phyloP scores from a whole-genome alignment of 2,329 filamentous ascomycete genomes.

The Kalaharituber pfeilii region DNA sequence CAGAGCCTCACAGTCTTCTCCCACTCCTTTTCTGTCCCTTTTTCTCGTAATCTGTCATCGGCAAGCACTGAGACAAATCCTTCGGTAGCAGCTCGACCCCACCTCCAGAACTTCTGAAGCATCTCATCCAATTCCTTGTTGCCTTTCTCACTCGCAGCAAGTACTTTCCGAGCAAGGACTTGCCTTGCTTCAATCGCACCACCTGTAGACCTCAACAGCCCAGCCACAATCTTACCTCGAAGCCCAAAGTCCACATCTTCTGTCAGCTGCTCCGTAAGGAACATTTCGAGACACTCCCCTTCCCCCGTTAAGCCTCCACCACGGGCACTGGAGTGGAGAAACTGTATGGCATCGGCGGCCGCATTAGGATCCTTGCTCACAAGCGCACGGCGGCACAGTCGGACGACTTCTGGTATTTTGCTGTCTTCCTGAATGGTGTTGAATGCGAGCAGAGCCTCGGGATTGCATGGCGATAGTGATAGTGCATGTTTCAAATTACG shows the following conservation, averaged over 20 bases:
- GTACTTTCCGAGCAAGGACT: background rate
- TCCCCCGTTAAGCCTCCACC: background rate
- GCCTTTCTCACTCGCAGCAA: constrained; percentile 9
- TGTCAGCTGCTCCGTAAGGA: background rate
- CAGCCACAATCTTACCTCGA: constrained; percentile 16
- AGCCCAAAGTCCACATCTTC: background rate
- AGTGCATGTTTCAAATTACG: constrained; percentile 22
- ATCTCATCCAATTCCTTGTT: constrained; percentile 8
- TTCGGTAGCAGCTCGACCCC: constrained; percentile 19
- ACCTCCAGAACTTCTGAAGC: constrained; percentile 8
- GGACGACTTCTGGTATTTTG: constrained; percentile 8
- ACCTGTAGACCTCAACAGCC: constrained; percentile 15
- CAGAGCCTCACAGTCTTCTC: constrained; percentile 14
- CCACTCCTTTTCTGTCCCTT: background rate
- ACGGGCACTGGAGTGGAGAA: background rate
- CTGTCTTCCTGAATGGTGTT: constrained; percentile 20
- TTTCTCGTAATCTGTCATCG: constrained; percentile 16
- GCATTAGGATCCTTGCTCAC: background rate
- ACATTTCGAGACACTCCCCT: background rate
- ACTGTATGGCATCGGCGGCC: background rate
- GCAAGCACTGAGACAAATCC: constrained; percentile 16
- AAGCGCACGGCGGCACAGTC: background rate
- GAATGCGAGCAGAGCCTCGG: constrained; percentile 19
- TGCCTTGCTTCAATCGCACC: constrained; percentile 4
- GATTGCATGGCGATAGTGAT: constrained; percentile 20